phyloP scores from a whole-genome alignment of 2,329 filamentous ascomycete genomes.

The Myriangium duriaei region DNA sequence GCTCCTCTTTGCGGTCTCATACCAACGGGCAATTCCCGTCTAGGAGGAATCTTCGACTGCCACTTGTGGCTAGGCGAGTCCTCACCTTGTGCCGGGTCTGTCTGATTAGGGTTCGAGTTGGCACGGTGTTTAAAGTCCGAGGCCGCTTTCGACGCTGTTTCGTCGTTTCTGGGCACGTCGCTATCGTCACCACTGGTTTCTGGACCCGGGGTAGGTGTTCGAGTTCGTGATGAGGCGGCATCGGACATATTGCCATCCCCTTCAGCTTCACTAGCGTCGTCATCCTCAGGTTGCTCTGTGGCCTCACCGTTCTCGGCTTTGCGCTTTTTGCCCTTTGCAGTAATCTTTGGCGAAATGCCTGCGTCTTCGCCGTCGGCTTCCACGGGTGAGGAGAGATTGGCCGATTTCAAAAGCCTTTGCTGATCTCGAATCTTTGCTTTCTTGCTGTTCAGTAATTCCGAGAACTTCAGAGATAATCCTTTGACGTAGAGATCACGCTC shows the following conservation, averaged over 20 bases:
- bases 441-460: neutral
- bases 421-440: neutral
- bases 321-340: neutral
- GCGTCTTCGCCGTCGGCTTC: neutral
- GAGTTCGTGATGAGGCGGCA: neutral
- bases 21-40: neutral
- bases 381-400: neutral
- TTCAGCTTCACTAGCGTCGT: neutral
- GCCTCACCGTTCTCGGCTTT: neutral
- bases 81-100: neutral
- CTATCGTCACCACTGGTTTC: neutral
- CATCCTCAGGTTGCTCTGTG: neutral
- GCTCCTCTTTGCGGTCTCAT: neutral
- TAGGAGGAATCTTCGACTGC: neutral
- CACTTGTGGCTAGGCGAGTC: neutral
- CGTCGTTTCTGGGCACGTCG: too few species aligned
- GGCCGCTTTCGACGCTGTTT: too few species aligned
- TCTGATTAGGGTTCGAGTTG: neutral
- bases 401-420: neutral
- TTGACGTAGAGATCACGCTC: neutral
- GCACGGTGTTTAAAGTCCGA: too few species aligned
- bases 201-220: neutral
- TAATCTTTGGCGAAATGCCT: neutral
- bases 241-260: neutral
- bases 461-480: neutral